Evolutionary conservation across 176 grass and related monocot species (phyloP), one percentile per base, ranked within the genome.

Genomic region (Musa beccarii): DNA sequence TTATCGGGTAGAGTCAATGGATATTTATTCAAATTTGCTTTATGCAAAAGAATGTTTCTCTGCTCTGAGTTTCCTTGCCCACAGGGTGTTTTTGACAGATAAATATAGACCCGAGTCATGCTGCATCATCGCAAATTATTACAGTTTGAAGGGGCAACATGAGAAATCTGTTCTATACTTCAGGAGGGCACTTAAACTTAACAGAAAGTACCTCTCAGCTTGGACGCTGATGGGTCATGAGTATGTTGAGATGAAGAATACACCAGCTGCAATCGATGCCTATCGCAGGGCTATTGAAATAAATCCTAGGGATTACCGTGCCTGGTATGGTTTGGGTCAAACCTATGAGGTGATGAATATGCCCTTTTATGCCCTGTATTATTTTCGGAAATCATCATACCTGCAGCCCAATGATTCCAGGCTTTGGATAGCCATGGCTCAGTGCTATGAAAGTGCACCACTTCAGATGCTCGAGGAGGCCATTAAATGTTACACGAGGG

Each of bases 181-280:
- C 80, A 85, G 84, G 75, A 86, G 91, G 57, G 95, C 95, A 55
- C 82, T 94, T 54, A 99, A 94, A 78, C 90, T 99, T 66, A 99
- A 95, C 74, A 80, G 89, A 24, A 99, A 99, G 79, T 99, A 94
- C 80, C 86, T 99, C 72, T 94, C 88, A 77, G 96, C 96, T 74
- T 99, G 96, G 96, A 99, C 96, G 20, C 84, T 95, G 11, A 99
- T 99, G 96, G 96, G 96, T 16, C 96, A 99, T 86, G 96, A 99
- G 77, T 99, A 83, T 86, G 91, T 99, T 49, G 96, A 99, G 66
- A 88, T 99, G 64, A 99, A 99, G 84, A 99, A 99, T 78, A 99
- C 88, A 8, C 91, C 91, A 52, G 96, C 96, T 78, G 96, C 96
- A 28, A 99, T 92, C 80, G 96, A 99, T 79, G 96, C 91, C 28